A percentile compares a stretch with the other conserved stretches of the same genome.
phyloP scores from a whole-genome alignment of 345 rosid species.

The Nephelium lappaceum region DNA sequence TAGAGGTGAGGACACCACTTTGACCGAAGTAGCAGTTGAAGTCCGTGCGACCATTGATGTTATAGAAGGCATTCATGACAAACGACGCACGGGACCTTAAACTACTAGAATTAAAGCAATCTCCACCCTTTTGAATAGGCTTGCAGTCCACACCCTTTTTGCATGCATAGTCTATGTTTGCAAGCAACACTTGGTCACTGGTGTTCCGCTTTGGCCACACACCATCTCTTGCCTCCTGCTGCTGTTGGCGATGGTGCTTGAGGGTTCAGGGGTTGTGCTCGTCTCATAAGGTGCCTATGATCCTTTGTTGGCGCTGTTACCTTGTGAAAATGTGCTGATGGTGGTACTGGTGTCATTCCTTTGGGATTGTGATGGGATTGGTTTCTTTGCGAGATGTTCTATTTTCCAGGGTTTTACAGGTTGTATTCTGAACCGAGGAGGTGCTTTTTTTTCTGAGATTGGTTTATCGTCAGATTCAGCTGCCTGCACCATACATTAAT shows the following conservation, averaged over 20 bases:
- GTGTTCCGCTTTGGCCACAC: neutral
- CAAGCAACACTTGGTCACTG: neutral
- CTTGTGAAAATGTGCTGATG: neutral
- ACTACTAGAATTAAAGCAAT: neutral
- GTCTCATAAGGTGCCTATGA: neutral
- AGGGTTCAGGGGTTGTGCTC: neutral
- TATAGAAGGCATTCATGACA: neutral
- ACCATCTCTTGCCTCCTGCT: neutral
- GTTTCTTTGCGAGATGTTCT: neutral
- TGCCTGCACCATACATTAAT: neutral
- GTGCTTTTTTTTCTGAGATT: neutral
- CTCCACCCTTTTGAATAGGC: neutral
- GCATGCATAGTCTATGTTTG: neutral
- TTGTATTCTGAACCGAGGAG: neutral
- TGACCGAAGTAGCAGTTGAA: neutral
- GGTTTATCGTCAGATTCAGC: neutral
- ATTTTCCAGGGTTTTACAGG: neutral
- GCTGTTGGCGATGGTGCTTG: neutral
- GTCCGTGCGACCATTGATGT: neutral
- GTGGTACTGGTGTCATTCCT: neutral
- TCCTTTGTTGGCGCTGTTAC: neutral
- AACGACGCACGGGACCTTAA: neutral
- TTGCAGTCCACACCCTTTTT: neutral
- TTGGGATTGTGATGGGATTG: neutral
- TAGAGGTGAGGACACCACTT: neutral